Conservation (phyloP, 192 early-diverging fungal species). For the Entomortierella parvispora region DNA sequence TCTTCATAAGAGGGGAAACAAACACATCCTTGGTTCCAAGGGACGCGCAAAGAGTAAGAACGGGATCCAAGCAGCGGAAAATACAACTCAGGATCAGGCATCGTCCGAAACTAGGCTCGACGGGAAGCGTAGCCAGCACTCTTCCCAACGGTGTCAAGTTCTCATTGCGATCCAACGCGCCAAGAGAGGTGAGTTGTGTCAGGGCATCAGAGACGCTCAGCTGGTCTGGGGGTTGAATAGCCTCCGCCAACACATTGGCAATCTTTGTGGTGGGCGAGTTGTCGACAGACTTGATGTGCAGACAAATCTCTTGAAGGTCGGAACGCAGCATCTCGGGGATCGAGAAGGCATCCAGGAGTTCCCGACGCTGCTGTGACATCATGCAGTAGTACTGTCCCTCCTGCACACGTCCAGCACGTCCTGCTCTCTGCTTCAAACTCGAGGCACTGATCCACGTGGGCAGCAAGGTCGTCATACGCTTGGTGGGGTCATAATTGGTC, state of each 20-base stretch:
- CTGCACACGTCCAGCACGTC: slow-evolving; percentile 69
- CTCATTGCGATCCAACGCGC: slow-evolving; percentile 58
- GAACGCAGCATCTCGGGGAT: slow-evolving; percentile 66
- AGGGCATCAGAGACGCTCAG: slow-evolving; percentile 52
- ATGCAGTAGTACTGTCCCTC: slow-evolving; percentile 65
- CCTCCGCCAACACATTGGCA: slow-evolving; percentile 51
- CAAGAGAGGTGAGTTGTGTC: slow-evolving; percentile 48
- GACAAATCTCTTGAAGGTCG: slow-evolving; percentile 61
- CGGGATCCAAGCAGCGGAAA: slow-evolving; percentile 74
- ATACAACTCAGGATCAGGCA: slow-evolving; percentile 68
- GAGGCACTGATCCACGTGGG: slow-evolving; percentile 65
- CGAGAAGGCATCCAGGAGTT: slow-evolving; percentile 60
- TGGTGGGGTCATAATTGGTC: slow-evolving; percentile 55
- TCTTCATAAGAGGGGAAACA: slow-evolving; percentile 49
- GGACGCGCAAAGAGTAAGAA: slow-evolving; percentile 68
- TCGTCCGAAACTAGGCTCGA: slow-evolving; percentile 78
- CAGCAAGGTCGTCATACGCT: slow-evolving; percentile 52
- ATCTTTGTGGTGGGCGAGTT: slow-evolving; percentile 45
- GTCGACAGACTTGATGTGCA: slow-evolving; percentile 61
- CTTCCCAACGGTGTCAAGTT: slow-evolving; percentile 71
- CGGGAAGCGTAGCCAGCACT: slow-evolving; percentile 66
- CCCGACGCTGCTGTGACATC: slow-evolving; percentile 56
- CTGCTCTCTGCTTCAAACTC: slow-evolving; percentile 65
- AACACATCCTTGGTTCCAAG: slow-evolving; percentile 60
- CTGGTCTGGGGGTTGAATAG: slow-evolving; percentile 57